Base-by-base conservation (phyloP, 139 green algal species). In the Chlamydomonas incerta region DNA sequence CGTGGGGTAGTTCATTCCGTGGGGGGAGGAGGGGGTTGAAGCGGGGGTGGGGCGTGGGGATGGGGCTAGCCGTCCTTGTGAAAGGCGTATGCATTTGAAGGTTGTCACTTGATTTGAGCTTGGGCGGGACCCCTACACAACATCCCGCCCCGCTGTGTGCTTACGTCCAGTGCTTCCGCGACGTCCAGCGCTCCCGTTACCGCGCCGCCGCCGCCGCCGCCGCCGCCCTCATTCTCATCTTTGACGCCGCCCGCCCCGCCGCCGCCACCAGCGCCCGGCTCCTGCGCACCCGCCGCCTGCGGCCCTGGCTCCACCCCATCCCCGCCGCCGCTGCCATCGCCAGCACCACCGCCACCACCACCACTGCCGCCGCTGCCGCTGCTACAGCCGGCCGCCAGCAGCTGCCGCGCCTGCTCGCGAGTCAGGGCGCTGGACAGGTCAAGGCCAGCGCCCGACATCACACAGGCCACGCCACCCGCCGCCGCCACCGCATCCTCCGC, bases 401-500 rank as follows among this genome's bases (percentile, higher is more conserved):
- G 55, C 33, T 3, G 21, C 62, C 58, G 29, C 4, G 58, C 66
- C 72, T 87, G 29, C 20, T 21, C 72, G 6, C 11, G 28, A 10
- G 52, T 66, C 0, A 76, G 55, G 8, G 55, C 62, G n/a, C 26
- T 29, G 41, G 66, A 60, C 67, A 89, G 88, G 50, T 84, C 75
- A 2, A 88, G 52, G 1, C 88, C 93, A 5, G 80, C 84, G 8
- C 80, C 76, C 23, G 28, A 6, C 79, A 97, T 86, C 31, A 96
- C 83, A 17, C 82, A 73, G 20, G 52, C 15, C 46, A 96, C 84
- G 33, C 95, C 95, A 28, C 95, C 95, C 31, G 90, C 95, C 33
- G 63, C 69, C 0, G 62, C 52, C 47, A 95, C 77, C 0, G 88
- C 88, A 0, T 94, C 87, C 63, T 95, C 90, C 0, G 92, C 93